Conservation (phyloP, 1,139 yeast species). For the Sugiyamaella sp. region DNA sequence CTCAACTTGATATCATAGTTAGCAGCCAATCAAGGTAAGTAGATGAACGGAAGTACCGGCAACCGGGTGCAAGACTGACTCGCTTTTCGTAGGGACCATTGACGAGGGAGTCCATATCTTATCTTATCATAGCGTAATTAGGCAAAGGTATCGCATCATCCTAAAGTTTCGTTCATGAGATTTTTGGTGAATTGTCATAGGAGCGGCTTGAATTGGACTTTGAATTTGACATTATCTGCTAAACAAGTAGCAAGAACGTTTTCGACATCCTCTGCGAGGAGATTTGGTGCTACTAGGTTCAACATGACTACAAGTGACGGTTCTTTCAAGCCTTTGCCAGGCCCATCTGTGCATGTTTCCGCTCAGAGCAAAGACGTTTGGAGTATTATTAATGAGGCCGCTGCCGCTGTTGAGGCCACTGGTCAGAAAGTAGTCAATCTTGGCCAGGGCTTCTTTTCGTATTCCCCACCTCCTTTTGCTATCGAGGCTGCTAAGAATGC, state of each 20-base stretch:
- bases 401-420: slow-evolving; percentile 73
- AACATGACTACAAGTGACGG: slow-evolving; percentile 7
- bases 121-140: slow-evolving; percentile 5
- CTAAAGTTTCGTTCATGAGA: neutral
- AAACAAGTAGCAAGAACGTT: neutral
- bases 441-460: slow-evolving; percentile 97
- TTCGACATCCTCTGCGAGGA: neutral
- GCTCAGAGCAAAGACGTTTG: slow-evolving; percentile 72
- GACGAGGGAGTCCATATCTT: neutral
- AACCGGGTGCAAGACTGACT: too few species aligned
- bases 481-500: slow-evolving; percentile 80
- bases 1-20: too few species aligned
- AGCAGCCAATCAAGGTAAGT: too few species aligned
- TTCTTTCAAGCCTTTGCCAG: slow-evolving; percentile 30
- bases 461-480: slow-evolving; percentile 91
- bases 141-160: slow-evolving; percentile 6
- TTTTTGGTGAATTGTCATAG: neutral
- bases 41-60: too few species aligned
- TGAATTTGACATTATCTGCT: neutral
- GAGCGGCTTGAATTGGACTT: neutral
- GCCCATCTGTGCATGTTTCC: slow-evolving; percentile 33
- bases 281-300: neutral
- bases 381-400: slow-evolving; percentile 93
- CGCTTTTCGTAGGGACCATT: too few species aligned
- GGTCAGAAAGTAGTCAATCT: slow-evolving; percentile 79